phyloP scores from a whole-genome alignment of 2,329 filamentous ascomycete genomes.

The Esteya vermicola region DNA sequence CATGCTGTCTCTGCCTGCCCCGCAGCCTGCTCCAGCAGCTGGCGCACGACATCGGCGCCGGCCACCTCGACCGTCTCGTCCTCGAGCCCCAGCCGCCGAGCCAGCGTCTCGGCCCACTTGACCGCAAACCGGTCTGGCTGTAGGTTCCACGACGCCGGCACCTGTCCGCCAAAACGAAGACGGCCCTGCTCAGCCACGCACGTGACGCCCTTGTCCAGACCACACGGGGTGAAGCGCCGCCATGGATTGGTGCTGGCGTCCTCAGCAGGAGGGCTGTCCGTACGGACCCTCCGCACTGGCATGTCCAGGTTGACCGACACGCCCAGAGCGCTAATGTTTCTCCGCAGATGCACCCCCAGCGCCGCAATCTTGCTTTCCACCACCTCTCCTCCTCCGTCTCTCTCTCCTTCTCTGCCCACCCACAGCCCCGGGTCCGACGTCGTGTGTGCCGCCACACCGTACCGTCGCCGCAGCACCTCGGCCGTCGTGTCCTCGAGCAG shows the following conservation, averaged over 20 bases:
- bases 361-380: conserved; percentile 89
- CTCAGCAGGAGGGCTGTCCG: background rate
- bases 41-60: background rate
- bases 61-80: conserved; percentile 6
- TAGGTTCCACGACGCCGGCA: conserved; percentile 7
- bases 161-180: conserved; percentile 6
- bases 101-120: conserved; percentile 8
- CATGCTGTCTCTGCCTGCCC: too few relatives aligned
- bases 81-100: conserved; percentile 5
- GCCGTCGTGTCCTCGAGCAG: conserved; percentile 67
- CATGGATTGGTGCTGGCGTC: conserved; percentile 33
- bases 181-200: conserved; percentile 45
- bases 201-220: conserved; percentile 68
- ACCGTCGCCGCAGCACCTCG: conserved; percentile 39
- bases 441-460: conserved; percentile 46
- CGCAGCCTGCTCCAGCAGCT: conserved; percentile 5
- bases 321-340: conserved; percentile 74
- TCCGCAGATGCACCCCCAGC: conserved; percentile 76
- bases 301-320: conserved; percentile 66
- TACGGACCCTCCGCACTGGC: conserved; percentile 24
- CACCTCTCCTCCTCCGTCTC: conserved; percentile 19
- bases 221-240: conserved; percentile 76
- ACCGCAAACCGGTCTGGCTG: conserved; percentile 5
- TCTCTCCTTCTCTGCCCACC: conserved; percentile 28
- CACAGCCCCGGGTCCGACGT: conserved; percentile 78